A percentile compares a stretch with the other conserved stretches of the same genome.
These are phyloP conservation scores for Trametes meyenii DNA, from an alignment of 768 basidiomycete species.

Conservation along the genomic window DNA sequence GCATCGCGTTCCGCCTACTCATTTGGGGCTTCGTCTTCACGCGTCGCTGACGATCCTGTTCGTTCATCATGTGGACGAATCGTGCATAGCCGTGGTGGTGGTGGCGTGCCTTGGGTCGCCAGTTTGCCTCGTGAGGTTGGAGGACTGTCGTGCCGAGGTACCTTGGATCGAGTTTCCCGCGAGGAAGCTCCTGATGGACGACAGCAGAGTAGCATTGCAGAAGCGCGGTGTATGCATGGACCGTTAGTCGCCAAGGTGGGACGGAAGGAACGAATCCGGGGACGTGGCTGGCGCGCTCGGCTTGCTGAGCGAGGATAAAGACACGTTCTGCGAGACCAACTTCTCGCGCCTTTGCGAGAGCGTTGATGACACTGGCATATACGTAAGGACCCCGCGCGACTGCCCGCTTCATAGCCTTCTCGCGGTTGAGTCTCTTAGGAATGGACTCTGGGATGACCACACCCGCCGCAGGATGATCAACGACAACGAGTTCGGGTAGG, in stretches of 20 bases:
- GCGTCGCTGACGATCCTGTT: background rate
- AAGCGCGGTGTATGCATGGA: constrained; percentile 75
- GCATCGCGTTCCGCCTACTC: constrained; percentile 21
- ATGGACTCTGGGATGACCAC: background rate
- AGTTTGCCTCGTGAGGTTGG: background rate
- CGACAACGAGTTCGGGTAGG: constrained; percentile 53
- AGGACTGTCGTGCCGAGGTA: constrained; percentile 5
- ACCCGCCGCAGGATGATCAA: constrained; percentile 41
- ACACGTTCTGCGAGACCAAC: constrained; percentile 62
- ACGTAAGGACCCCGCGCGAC: constrained; percentile 59
- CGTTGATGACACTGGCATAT: constrained; percentile 61
- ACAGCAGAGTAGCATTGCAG: constrained; percentile 60
- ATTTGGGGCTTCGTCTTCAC: constrained; percentile 3
- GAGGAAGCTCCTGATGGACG: constrained; percentile 31
- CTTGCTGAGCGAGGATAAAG: constrained; percentile 62
- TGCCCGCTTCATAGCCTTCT: constrained; percentile 41
- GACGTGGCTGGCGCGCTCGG: constrained; percentile 58
- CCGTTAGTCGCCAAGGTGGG: constrained; percentile 64
- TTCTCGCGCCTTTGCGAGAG: constrained; percentile 56
- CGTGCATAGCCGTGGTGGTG: constrained; percentile 41
- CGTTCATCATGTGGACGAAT: constrained; percentile 28
- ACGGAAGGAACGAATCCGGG: constrained; percentile 29
- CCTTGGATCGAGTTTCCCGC: constrained; percentile 15
- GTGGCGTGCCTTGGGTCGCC: constrained; percentile 28
- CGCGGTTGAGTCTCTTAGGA: constrained; percentile 26